Base-by-base conservation (phyloP, 768 basidiomycete genomes). In the Tylopilus sp. region DNA sequence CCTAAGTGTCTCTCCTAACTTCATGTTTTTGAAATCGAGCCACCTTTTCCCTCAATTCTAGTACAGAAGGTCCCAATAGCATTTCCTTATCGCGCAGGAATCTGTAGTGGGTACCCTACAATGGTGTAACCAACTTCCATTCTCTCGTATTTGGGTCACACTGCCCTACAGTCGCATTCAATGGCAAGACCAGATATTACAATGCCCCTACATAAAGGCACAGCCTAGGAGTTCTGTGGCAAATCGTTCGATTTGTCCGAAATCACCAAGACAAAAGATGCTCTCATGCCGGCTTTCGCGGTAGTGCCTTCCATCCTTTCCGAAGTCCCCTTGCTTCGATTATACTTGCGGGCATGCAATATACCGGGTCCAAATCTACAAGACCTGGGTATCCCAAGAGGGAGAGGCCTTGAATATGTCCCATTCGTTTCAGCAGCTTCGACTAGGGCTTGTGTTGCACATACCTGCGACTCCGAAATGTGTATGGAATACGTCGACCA, bases 401-500 rank as follows among this genome's bases (percentile, higher is more conserved):
- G 0, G 93, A 94, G 25, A 99, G 77, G 1, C 93, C 94, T 62
- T 17, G 10, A 11, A 35, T n/a, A 18, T n/a, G 23, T 22, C 11
- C 23, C 20, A 18, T 53, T 57, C 45, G 56, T 22, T 42, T 59
- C 45, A 50, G 22, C 28, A 10, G 31, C 15, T 25, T 12, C 8
- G 12, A 30, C 22, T 4, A n/a, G 4, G 22, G 13, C 13, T 38
- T 21, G 42, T 46, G 35, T 31, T 1, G 8, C 18, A 51, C 68
- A 66, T 28, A 79, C 92, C 94, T 53, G 93, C 91, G 2, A 98
- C 72, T 1, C 97, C 97, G 57, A 99, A 99, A 11, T 78, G 69
- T 0, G 95, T 98, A 62, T 99, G 95, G 69, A 97, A 99, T n/a
- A 99, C 95, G 61, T 99, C 97, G 2, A 83, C 83, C 81, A 94